Percentiles rank a stretch among this genome's conserved stretches.
Evolutionary conservation across 2,329 filamentous ascomycete species (phyloP).

Genomic region (Penicillium sp.): DNA sequence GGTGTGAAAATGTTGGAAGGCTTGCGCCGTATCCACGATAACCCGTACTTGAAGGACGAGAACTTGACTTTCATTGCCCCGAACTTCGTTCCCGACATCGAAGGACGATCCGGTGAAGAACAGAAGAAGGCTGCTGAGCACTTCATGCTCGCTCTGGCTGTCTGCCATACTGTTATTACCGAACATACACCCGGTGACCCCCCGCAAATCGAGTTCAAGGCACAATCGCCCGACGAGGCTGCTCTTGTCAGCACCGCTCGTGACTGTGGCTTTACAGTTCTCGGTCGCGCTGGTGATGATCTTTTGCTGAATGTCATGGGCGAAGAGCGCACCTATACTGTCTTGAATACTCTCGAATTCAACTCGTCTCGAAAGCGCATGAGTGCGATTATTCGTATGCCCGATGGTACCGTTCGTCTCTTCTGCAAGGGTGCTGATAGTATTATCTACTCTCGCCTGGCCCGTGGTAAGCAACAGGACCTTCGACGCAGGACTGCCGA

Average conservation of each 20-base stretch:
- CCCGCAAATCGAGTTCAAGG: slow-evolving; percentile 91
- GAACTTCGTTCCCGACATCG: slow-evolving; percentile 82
- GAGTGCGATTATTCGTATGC: slow-evolving; percentile 96
- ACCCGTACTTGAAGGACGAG: slow-evolving; percentile 88
- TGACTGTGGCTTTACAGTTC: slow-evolving; percentile 92
- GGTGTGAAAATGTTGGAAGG: slow-evolving; percentile 72
- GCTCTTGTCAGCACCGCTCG: slow-evolving; percentile 91
- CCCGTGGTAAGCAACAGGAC: slow-evolving; percentile 81
- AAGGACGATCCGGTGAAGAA: slow-evolving; percentile 73
- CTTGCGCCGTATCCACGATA: slow-evolving; percentile 79
- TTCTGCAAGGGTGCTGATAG: slow-evolving; percentile 98
- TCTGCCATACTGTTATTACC: slow-evolving; percentile 97
- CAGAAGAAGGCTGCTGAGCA: slow-evolving; percentile 79
- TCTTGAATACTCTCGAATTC: slow-evolving; percentile 95
- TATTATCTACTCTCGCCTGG: slow-evolving; percentile 91
- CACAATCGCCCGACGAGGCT: slow-evolving; percentile 95
- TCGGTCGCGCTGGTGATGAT: slow-evolving; percentile 77
- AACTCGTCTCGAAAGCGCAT: slow-evolving; percentile 96
- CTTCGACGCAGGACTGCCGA: slow-evolving; percentile 83
- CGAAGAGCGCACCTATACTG: slow-evolving; percentile 79
- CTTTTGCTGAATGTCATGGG: slow-evolving; percentile 87
- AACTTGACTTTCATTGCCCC: slow-evolving; percentile 91
- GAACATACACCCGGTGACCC: slow-evolving; percentile 88
- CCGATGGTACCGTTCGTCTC: slow-evolving; percentile 82
- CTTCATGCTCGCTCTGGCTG: slow-evolving; percentile 91